These are phyloP conservation scores for Chalciporus sphaerocephalus DNA, from an alignment of 768 basidiomycete genomes.

Conservation along the genomic window DNA sequence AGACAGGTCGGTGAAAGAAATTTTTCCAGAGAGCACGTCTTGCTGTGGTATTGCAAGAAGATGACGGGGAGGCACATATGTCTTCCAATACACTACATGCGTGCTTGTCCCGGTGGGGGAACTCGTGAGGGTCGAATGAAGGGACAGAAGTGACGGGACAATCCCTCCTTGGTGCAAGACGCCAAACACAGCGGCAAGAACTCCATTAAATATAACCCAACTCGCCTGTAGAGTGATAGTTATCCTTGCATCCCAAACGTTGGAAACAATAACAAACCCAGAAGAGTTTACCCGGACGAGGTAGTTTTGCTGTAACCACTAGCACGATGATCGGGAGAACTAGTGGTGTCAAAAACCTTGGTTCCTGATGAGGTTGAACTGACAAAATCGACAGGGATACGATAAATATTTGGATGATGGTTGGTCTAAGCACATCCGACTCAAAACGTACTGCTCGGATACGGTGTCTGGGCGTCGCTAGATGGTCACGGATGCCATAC, in stretches of 20 bases:
- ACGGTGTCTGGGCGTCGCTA: not conserved
- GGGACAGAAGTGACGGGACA: conserved; percentile 35
- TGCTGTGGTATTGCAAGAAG: conserved; percentile 26
- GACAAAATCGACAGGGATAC: conserved; percentile 30
- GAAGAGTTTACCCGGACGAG: conserved; percentile 29
- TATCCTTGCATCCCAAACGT: not conserved
- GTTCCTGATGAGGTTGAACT: conserved; percentile 37
- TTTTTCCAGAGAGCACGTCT: conserved; percentile 21
- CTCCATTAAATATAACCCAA: conserved; percentile 29
- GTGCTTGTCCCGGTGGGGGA: conserved; percentile 1
- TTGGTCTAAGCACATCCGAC: conserved; percentile 21
- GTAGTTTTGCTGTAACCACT: conserved; percentile 21
- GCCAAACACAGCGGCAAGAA: conserved; percentile 33
- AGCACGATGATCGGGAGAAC: conserved; percentile 33
- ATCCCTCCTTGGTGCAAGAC: conserved; percentile 39
- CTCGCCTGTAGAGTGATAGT: conserved; percentile 15
- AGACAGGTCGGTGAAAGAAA: conserved; percentile 28
- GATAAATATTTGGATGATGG: conserved; percentile 28
- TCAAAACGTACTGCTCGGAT: conserved; percentile 8
- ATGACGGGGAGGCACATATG: conserved; percentile 38
- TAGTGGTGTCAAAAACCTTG: conserved; percentile 36
- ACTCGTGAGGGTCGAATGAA: conserved; percentile 25
- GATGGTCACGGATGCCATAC: conserved; percentile 5
- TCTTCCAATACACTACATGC: conserved; percentile 38
- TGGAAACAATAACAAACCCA: conserved; percentile 25